phyloP scores from a whole-genome alignment of 441 rosid species.

The Raphanus hybrid region DNA sequence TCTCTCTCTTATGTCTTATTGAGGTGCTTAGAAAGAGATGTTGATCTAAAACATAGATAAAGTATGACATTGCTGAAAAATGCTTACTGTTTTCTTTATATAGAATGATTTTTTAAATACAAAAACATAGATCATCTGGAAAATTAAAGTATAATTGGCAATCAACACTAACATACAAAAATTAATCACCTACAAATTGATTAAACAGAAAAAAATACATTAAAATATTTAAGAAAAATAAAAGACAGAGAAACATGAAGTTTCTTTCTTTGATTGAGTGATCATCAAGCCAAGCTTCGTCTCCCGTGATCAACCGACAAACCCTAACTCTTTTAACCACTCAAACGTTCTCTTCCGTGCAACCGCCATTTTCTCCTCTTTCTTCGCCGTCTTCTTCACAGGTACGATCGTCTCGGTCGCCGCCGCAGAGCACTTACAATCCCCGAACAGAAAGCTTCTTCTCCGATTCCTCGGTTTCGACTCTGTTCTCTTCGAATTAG shows the following conservation, averaged over 20 bases:
- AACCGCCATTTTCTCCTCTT: conserved; percentile 53
- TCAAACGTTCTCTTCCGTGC: conserved; percentile 78
- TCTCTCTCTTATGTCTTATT: background rate
- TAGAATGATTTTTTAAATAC: background rate
- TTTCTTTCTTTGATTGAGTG: background rate
- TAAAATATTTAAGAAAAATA: background rate
- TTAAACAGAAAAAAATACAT: conserved; percentile 22
- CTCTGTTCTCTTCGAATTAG: conserved; percentile 37
- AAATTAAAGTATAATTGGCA: conserved; percentile 7
- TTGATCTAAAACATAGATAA: background rate
- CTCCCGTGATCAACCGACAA: conserved; percentile 44
- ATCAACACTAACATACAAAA: conserved; percentile 30
- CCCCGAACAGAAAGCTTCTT: conserved; percentile 47
- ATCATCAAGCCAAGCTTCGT: conserved; percentile 31
- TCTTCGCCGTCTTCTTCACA: conserved; percentile 42
- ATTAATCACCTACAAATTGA: conserved; percentile 3
- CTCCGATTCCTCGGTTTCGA: conserved; percentile 41
- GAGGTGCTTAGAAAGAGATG: background rate
- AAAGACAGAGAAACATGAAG: too few species aligned
- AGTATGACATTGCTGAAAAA: background rate
- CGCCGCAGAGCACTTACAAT: conserved; percentile 65
- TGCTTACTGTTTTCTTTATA: background rate
- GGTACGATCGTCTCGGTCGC: conserved; percentile 55
- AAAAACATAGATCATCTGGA: background rate
- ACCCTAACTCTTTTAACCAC: conserved; percentile 75